Base-by-base conservation (phyloP, 805 yeast species). In the Lachancea mirantina region DNA sequence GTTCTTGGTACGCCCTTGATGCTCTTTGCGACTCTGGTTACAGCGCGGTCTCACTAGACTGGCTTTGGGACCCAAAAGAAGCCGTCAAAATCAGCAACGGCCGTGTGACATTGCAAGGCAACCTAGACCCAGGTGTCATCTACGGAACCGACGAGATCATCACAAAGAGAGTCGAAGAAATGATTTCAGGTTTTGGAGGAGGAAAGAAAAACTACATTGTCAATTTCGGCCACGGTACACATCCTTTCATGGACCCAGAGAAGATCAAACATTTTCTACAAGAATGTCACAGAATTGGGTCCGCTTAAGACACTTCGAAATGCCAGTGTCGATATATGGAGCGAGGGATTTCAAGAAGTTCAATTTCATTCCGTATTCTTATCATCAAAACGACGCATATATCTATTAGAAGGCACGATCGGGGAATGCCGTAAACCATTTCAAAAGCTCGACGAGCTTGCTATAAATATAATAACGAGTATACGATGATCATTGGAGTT, bases 211-310 rank as follows among this genome's bases (percentile, higher is more conserved):
- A 80, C 50, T 92, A 92, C 63, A 89, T 92, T 45, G 79, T 89
- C 47, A 92, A 92, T 65, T 83, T 92, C 52, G 98, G 98, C 28
- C 98, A 92, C 50, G 98, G 98, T 11, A 92, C 98, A 14, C 96
- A 87, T 57, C 98, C 98, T 14, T 85, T 84, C 62, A 87, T 92
- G 95, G 81, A 84, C 43, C 95, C 97, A 8, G 95, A 83, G 43
- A 81, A 81, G 57, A 74, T 92, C 41, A 77, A 74, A 39, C 84
- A 76, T 61, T 92, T 92, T 64, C 66, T 92, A 52, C 65, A 84
- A 59, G 96, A 85, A 58, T 81, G 92, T 47, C 95, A 85, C 57
- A 72, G 88, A 49, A 57, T 82, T 34, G 95, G 95, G 62, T n/a
- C n/a, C n/a, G n/a, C n/a, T n/a, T n/a, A n/a, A n/a, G n/a, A n/a